Base-by-base conservation (phyloP, 495 filamentous ascomycete species). In the Sabuloglossum arenarium region DNA sequence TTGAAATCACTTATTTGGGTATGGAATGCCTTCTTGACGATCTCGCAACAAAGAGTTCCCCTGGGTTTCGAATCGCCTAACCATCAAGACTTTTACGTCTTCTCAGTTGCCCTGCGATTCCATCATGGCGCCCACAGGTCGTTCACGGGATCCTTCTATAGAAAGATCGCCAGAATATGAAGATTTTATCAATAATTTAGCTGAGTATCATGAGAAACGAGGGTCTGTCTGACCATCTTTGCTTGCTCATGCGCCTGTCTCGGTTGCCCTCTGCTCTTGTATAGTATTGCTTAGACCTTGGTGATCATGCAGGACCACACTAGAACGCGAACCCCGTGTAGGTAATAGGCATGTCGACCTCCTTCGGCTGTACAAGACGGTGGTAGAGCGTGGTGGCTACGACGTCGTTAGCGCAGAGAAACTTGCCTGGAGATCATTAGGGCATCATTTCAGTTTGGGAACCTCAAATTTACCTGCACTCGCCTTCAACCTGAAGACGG, bases 321-420 rank as follows among this genome's bases (percentile, higher is more conserved):
- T 90, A 57, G 84, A 87, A 29, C 73, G 75, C 32, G 79, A 85
- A 64, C 85, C 86, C 21, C 79, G 80, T 65, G 77, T 90, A 59
- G 85, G 84, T 43, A 73, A 69, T 57, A 77, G 78, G 55, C 77
- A 78, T 43, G 75, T 89, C 58, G 82, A 90, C 56, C 71, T 91
- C 6, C 69, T 78, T 58, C 76, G 79, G 55, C 70, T 89, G 24
- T 90, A 81, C 70, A 79, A 83, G 29, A 70, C 73, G 45, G 82
- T 90, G 14, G 71, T 79, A 42, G 72, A 75, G 2, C 75, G 79
- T 51, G 86, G 86, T 45, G 86, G 86, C 55, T 91, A 91, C 64
- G 86, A 91, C 67, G 79, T 79, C 59, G 77, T 88, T 30, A 86
- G 81, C 30, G 79, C 79, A 34, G 83, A 86, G 61, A 86, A 86